Evolutionary conservation across 2,329 filamentous ascomycete genomes (phyloP).

Genomic region (Aspergillus quadrilineatus): DNA sequence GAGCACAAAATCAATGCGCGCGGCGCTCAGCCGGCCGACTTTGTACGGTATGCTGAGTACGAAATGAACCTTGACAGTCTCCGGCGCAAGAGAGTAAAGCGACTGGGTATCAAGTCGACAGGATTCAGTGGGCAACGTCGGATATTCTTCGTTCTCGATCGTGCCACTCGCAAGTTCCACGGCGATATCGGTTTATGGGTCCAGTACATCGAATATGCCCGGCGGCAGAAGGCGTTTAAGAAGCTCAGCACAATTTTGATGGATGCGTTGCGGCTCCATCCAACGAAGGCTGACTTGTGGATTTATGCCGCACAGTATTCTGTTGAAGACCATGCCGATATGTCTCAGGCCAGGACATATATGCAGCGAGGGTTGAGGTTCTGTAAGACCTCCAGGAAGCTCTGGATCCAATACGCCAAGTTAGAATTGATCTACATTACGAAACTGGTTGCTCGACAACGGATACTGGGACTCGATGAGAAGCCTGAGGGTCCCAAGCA

Average conservation of each 20-base stretch:
- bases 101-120: conserved; percentile 72
- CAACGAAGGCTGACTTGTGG: conserved; percentile 81
- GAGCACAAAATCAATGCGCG: conserved; percentile 87
- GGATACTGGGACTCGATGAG: conserved; percentile 62
- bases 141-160: conserved; percentile 85
- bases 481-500: conserved; percentile 39
- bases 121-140: conserved; percentile 74
- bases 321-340: conserved; percentile 78
- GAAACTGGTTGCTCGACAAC: conserved; percentile 73
- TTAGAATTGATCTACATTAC: conserved; percentile 90
- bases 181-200: conserved; percentile 81
- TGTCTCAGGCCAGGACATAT: conserved; percentile 78
- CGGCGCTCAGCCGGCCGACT: conserved; percentile 73
- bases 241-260: conserved; percentile 62
- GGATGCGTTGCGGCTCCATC: conserved; percentile 77
- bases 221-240: conserved; percentile 63
- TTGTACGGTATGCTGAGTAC: conserved; percentile 76
- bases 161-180: conserved; percentile 79
- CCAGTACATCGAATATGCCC: conserved; percentile 81
- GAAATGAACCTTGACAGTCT: conserved; percentile 70
- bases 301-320: conserved; percentile 75
- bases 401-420: conserved; percentile 90
- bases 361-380: conserved; percentile 89
- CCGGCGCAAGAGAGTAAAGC: conserved; percentile 76
- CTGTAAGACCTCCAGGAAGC: conserved; percentile 68